Evolutionary conservation across 768 basidiomycete genomes (phyloP), one percentile per base, ranked within the genome.

Genomic region (Hygrophoropsis aurantiaca): DNA sequence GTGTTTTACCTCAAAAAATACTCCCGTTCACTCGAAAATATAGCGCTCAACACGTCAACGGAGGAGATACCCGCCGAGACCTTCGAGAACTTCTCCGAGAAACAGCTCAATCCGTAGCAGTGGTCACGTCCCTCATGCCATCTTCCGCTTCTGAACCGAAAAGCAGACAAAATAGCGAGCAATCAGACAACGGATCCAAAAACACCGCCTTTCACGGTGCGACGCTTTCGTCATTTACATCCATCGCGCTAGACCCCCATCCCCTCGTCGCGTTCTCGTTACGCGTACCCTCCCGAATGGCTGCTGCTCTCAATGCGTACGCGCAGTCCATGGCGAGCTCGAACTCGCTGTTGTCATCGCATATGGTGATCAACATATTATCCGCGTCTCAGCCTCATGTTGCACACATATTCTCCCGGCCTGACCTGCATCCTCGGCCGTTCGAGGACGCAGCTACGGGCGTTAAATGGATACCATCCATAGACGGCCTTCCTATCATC

Each of bases 151-250:
- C 42, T 16, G 44, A 42, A 32, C 38, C 11, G 13, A 40, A 50
- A 21, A 15, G 35, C 39, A 3, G 26, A 48, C 18, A 42, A 53
- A 37, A 53, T 8, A 36, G 27, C 15, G 5, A 26, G 16, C 26
- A 42, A 9, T 4, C 38, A n/a, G n/a, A n/a, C n/a, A n/a, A n/a
- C n/a, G n/a, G n/a, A n/a, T n/a, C 7, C 25, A 18, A 20, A 46
- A 25, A 24, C 7, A 19, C 44, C 27, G 23, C 7, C 39, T 21
- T 79, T 58, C 94, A 97, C 65, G 94, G 94, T 54, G 92, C 93
- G 18, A 97, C 94, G 1, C 75, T 98, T 25, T 94, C 94, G 8
- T 95, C 93, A 1, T 93, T 98, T 62, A 83, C 91, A 18, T 93
- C 92, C 23, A 83, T 97, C 59, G 82, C 94, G 2, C 81, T 98